phyloP scores from a whole-genome alignment of 2,329 filamentous ascomycete genomes.

The Sarocladium kiliense region DNA sequence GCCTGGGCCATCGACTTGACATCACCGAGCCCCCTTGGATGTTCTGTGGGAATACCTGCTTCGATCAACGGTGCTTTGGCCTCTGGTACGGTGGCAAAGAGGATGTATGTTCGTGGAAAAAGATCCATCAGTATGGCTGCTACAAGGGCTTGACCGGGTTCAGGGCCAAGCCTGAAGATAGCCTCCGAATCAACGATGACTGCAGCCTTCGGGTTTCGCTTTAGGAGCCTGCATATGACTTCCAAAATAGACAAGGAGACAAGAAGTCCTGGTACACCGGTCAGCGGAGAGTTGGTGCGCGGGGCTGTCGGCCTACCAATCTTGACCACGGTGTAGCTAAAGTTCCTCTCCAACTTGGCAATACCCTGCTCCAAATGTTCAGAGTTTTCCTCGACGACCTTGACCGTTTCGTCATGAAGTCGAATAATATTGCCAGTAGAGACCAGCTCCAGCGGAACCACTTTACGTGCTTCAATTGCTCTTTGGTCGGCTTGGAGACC shows the following conservation, averaged over 20 bases:
- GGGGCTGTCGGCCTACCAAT: not conserved
- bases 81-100: not conserved
- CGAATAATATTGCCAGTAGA: not conserved
- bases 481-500: not conserved
- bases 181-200: not conserved
- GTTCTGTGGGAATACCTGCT: not conserved
- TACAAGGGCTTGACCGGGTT: not conserved
- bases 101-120: not conserved
- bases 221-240: not conserved
- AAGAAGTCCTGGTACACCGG: not conserved
- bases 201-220: not conserved
- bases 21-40: not conserved
- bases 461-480: not conserved
- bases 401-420: not conserved
- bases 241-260: not conserved
- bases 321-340: not conserved
- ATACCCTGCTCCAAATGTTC: not conserved
- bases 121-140: not conserved
- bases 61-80: not conserved
- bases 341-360: not conserved
- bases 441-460: not conserved
- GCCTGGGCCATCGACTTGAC: not conserved
- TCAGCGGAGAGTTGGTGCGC: not conserved
- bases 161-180: not conserved
- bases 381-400: not conserved